Evolutionary conservation across 2,329 filamentous ascomycete species (phyloP), one percentile per base, ranked within the genome.

Genomic region (Trichoderma sp.): DNA sequence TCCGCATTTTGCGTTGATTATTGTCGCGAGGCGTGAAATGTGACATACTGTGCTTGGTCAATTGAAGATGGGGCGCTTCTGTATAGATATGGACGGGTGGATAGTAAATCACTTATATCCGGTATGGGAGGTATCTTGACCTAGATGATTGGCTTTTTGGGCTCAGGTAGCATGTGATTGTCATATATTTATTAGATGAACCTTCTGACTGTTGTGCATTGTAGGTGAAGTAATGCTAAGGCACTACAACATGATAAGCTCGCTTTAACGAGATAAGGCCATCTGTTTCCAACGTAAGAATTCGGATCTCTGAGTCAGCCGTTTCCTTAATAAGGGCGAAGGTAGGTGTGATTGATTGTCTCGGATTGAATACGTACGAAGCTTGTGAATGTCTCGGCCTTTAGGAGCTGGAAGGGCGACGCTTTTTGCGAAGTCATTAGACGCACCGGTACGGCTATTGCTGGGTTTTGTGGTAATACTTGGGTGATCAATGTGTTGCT

Each of bases 331-430:
- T 6, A 55, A 55, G 55, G 27, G 55, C 16, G 16, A 31, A 29
- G 7, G 52, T 27, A 14, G 16, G 55, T 8, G 27, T n/a, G n/a
- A 19, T 31, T n/a, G n/a, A 19, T 37, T 37, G 33, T 47, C 37
- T 35, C 16, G n/a, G 52, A 24, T 19, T 4, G 19, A 43, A 8
- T 8, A 43, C 40, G 19, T 8, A 43, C 7, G 40, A 43, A 16
- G 6, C 16, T 43, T 43, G 40, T n/a, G 5, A 58, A 49, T 47
- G 52, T 66, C 53, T 66, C 53, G 53, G 62, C 35, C 19, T 66
- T 47, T 29, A 27, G 33, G 13, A 11, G 21, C 31, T 10, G 10
- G 27, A n/a, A 57, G 31, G 27, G 49, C 27, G 35, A 65, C 1
- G 29, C 4, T 55, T 8, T n/a, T 8, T 43, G 3, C 13, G 24